These are phyloP conservation scores for Nepenthes mirabilis DNA, from an alignment of 148 eudicot species.

Conservation along the genomic window DNA sequence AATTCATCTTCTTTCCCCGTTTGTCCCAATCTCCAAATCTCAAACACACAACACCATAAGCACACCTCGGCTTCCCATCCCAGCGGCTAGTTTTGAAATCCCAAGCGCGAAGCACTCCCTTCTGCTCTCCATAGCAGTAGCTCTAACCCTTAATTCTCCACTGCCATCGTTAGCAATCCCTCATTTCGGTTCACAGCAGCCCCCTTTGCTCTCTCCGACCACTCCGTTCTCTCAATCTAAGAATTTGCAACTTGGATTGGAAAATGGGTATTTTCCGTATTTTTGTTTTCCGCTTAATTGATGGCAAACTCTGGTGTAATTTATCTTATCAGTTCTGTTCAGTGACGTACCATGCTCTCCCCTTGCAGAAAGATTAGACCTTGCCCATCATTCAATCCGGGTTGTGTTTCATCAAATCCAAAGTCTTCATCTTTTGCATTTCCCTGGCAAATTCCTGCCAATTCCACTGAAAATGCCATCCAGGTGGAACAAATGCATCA, in stretches of 20 bases:
- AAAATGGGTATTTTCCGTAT: constrained; percentile 51
- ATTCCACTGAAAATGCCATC: constrained; percentile 42
- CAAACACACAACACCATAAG: not conserved
- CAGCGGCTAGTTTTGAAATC: not conserved
- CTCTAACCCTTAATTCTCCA: constrained; percentile 46
- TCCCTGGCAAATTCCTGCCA: constrained; percentile 68
- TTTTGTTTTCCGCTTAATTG: not conserved
- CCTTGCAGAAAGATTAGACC: constrained; percentile 67
- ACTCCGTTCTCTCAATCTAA: constrained; percentile 89
- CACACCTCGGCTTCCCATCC: constrained; percentile 2
- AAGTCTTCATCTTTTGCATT: constrained; percentile 59
- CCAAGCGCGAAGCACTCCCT: constrained; percentile 12
- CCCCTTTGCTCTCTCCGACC: constrained; percentile 26
- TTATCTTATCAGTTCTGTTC: not conserved
- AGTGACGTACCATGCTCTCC: too few relatives aligned
- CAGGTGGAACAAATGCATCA: constrained; percentile 30
- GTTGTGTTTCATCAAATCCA: constrained; percentile 83
- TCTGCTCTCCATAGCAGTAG: constrained; percentile 43
- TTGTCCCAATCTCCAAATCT: constrained; percentile 3
- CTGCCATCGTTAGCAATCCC: constrained; percentile 60
- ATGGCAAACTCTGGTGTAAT: not conserved
- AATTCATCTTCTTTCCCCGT: constrained; percentile 17
- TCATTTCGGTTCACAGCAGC: constrained; percentile 28
- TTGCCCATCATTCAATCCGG: constrained; percentile 83
- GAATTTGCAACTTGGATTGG: constrained; percentile 71